A percentile compares a stretch with the other conserved stretches of the same genome.
Conservation (phyloP, 169 alveolate genomes). For the Eimeria tenella region DNA sequence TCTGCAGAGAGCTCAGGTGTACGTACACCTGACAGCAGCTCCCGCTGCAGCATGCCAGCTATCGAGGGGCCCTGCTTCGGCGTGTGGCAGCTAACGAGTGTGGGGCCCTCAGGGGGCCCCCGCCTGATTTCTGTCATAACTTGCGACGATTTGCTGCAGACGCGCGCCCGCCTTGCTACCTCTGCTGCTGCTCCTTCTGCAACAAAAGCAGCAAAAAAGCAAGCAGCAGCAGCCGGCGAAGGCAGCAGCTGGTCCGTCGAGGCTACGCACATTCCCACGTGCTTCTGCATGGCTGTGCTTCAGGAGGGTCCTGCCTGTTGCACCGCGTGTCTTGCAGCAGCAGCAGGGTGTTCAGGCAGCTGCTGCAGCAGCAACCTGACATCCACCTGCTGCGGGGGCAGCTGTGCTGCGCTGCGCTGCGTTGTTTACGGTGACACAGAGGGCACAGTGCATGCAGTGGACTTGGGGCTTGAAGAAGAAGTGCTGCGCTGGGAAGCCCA, state of each 20-base stretch:
- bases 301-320: slow-evolving; percentile 65
- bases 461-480: slow-evolving; percentile 53
- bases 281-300: slow-evolving; percentile 66
- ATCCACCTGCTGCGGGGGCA: slow-evolving; percentile 68
- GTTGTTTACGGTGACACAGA: slow-evolving; percentile 75
- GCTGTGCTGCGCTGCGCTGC: slow-evolving; percentile 74
- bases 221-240: slow-evolving; percentile 20
- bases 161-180: slow-evolving; percentile 54
- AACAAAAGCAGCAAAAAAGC: neutral
- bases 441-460: slow-evolving; percentile 77
- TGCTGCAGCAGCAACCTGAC: slow-evolving; percentile 72
- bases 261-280: slow-evolving; percentile 71
- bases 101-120: slow-evolving; percentile 70
- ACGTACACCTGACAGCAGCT: slow-evolving; percentile 11
- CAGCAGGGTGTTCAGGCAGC: slow-evolving; percentile 53
- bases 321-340: slow-evolving; percentile 65
- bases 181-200: slow-evolving; percentile 37
- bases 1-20: slow-evolving; percentile 6
- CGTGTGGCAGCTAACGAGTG: slow-evolving; percentile 68
- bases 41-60: slow-evolving; percentile 37
- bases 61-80: slow-evolving; percentile 73
- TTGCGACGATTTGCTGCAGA: slow-evolving; percentile 70
- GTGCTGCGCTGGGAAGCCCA: slow-evolving; percentile 72
- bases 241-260: slow-evolving; percentile 56
- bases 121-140: slow-evolving; percentile 74